Evolutionary conservation across 2,329 filamentous ascomycete genomes (phyloP), one percentile per base, ranked within the genome.

Genomic region (Cladosporium sp.): DNA sequence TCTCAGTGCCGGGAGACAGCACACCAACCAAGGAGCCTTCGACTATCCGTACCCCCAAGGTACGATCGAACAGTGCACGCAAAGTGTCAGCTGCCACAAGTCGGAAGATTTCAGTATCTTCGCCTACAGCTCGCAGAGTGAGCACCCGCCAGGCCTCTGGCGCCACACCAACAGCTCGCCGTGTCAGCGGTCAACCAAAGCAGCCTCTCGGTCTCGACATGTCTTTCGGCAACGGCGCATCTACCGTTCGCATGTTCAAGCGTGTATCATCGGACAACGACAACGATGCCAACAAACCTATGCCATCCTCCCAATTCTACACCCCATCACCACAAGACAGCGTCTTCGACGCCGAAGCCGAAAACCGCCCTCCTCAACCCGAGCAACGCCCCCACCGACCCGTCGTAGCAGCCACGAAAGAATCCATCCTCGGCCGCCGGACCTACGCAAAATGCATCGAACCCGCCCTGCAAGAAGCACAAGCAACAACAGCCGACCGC

Each of bases 181-280:
- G 69, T 17, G 63, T 73, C 47, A 76, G 71, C 53, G 63, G 65
- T 27, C 62, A 66, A 41, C 58, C 62, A 7, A 90, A 89, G 69
- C 85, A 88, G 57, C 91, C 92, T 0, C 77, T 96, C 2, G 89
- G 90, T 50, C 80, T 93, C 1, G 89, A 97, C 63, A 85, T 95
- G 76, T 95, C 86, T 5, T 97, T 95, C 70, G 93, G 92, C 45
- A 97, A 97, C 68, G 87, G 85, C 7, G 89, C 88, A 1, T 96
- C 92, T 1, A 96, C 91, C 13, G 89, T 95, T 58, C 85, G 91
- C 49, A 85, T 95, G 47, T 97, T 96, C 74, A 88, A 89, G 56
- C 83, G 92, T 19, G 89, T 95, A 1, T 93, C 91, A 0, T 68
- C 67, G 2, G 41, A 41, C 6, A 32, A 43, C 36, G 62, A 56